Base-by-base conservation (phyloP, 768 basidiomycete genomes). In the Lactarius akahatsu region DNA sequence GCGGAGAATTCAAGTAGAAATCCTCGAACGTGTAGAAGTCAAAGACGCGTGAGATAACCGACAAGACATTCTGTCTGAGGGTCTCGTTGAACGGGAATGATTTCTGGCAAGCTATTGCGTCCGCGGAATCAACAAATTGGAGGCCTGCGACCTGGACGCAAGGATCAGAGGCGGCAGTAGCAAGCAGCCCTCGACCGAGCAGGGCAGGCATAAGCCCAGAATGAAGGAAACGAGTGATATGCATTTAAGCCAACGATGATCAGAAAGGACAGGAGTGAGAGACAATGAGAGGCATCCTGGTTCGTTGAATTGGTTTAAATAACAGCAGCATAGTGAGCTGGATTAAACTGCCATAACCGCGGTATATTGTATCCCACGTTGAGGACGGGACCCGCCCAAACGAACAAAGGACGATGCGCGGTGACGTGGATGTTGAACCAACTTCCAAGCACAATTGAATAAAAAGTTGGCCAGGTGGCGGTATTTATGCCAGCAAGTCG, bases 91-190 rank as follows among this genome's bases (percentile, higher is more conserved):
- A 78, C 3, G 79, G 77, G 69, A 79, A 80, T 20, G 73, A 72
- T 68, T 68, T 72, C 13, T 72, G 67, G 59, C 76, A 76, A 1
- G 86, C 83, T 47, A 87, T 76, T n/a, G 81, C 85, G 64, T 85
- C 82, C 2, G 81, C 77, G 13, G 87, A 84, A 13, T 75, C 77
- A 13, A 80, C 81, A 67, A 83, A 86, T 0, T 71, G 62, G 66
- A 80, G 71, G 1, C 78, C 78, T 9, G 76, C 78, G 47, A 80
- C 71, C 43, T 71, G 66, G 0, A 69, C 72, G 67, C 78, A 79
- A 3, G 79, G 77, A 63, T 78, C 78, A 10, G 71, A 30, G n/a
- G 50, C 3, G 16, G 26, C 60, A 8, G 45, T 15, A 50, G 56
- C 56, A 18, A 41, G 56, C 18, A 61, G 34, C 7, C 8, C 34